Conservation (phyloP, 306 rosid species). For the Urtica urens region DNA sequence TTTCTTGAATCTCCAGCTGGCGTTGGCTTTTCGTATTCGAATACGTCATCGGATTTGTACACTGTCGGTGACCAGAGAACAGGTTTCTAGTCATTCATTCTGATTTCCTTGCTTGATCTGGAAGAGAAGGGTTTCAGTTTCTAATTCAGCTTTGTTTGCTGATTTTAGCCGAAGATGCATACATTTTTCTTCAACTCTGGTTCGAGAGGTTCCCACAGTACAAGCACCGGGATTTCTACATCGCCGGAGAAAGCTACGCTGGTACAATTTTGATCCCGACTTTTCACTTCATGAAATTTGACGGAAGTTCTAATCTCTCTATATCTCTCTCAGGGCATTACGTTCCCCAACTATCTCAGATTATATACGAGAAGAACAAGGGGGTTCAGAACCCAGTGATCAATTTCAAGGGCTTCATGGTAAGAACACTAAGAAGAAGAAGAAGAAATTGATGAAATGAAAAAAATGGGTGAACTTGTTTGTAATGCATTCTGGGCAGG, state of each 20-base stretch:
- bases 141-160: slow-evolving; percentile 15
- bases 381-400: slow-evolving; percentile 62
- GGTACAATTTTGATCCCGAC: too few species aligned
- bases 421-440: slow-evolving; percentile 25
- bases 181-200: slow-evolving; percentile 75
- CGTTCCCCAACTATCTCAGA: slow-evolving; percentile 80
- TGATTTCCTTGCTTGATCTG: slow-evolving; percentile 3
- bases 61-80: slow-evolving; percentile 79
- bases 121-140: slow-evolving; percentile 12
- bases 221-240: slow-evolving; percentile 77
- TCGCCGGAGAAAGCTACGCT: slow-evolving; percentile 98
- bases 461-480: slow-evolving; percentile 4
- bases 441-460: slow-evolving; percentile 9
- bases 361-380: slow-evolving; percentile 55
- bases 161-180: slow-evolving; percentile 79
- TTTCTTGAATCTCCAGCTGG: slow-evolving; percentile 98
- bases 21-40: slow-evolving; percentile 86
- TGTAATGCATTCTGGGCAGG: slow-evolving; percentile 28
- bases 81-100: slow-evolving; percentile 32
- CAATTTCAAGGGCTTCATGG: slow-evolving; percentile 84
- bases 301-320: not conserved
- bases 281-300: not conserved
- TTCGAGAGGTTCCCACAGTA: slow-evolving; percentile 95
- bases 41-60: slow-evolving; percentile 65
- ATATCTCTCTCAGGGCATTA: slow-evolving; percentile 59